Evolutionary conservation across 1,139 yeast species (phyloP), one percentile per base, ranked within the genome.

Genomic region (Entelexis paramagnoliae): DNA sequence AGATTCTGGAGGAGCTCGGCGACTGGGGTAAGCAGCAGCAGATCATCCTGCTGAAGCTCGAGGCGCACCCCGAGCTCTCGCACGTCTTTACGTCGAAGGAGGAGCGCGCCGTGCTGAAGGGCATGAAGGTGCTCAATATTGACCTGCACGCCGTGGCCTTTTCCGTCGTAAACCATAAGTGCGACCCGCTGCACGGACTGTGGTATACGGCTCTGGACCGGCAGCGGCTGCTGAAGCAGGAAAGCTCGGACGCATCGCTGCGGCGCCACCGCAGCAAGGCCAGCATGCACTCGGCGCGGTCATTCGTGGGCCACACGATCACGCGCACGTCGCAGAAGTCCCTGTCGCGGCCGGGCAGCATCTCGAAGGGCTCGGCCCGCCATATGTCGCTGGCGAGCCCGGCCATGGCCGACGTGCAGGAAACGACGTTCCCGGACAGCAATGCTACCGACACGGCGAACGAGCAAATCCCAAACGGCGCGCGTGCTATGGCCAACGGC

Each of bases 101-200:
- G 13, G 97, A 87, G 60, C 79, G 78, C 54, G 73, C 77, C 26
- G 66, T 88, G 24, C 66, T 89, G 46, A 82, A 85, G 57, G 76
- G 78, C 48, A 65, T 91, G 55, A 75, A 77, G 45, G 75, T 80
- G 51, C 68, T 81, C 19, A 85, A 88, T 22, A 71, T 89, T 45
- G 88, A 86, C 62, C 72, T 78, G 10, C 83, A 80, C 10, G 70
- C 74, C 6, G 69, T 91, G 34, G 80, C 80, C 57, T 72, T 75
- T 6, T 78, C 85, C 22, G 81, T 89, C 1, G 62, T 70, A 22
- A 72, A 77, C 51, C 77, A 77, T 50, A 79, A 80, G 53, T 81
- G 88, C 68, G 95, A 86, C 64, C 73, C 88, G 0, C 68, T 86
- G 24, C 81, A 89, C n/a, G 96, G 95, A 0, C 73, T 85, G 55